A percentile compares a stretch with the other conserved stretches of the same genome.
These are phyloP conservation scores for Nepenthes gracilis DNA, from an alignment of 148 eudicot species.

Conservation along the genomic window DNA sequence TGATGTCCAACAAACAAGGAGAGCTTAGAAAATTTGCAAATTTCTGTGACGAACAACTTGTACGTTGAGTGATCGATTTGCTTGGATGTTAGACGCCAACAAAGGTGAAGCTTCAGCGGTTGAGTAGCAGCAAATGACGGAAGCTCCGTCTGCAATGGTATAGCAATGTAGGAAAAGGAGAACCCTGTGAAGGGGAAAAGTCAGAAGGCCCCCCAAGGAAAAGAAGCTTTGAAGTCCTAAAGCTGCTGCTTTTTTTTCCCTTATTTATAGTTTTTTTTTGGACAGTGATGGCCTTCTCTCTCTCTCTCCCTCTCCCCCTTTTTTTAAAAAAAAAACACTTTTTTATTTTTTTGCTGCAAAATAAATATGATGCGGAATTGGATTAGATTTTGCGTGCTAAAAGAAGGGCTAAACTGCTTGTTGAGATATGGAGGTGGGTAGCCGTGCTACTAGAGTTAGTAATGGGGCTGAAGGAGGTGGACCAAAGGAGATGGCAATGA, in stretches of 20 bases:
- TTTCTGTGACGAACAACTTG: not conserved
- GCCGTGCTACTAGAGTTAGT: no score
- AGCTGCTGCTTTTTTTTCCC: constrained; percentile 11
- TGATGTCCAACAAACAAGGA: not conserved
- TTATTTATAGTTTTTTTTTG: no score
- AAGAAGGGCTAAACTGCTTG: no score
- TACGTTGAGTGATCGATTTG: not conserved
- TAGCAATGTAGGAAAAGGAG: constrained; percentile 4
- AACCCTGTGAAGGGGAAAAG: constrained; percentile 32
- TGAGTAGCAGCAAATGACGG: not conserved
- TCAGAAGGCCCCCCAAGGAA: constrained; percentile 17
- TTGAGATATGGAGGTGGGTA: no score
- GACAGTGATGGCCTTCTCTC: no score
- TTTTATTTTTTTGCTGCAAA: no score
- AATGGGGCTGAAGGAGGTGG: no score
- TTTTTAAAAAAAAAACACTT: no score
- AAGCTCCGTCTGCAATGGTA: not conserved
- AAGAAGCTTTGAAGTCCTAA: constrained; percentile 27
- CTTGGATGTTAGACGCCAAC: not conserved
- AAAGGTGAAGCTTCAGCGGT: not conserved
- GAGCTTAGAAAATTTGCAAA: not conserved
- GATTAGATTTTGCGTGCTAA: no score
- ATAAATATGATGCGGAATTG: no score
- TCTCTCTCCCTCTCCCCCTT: no score
- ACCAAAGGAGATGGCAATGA: no score